Percentiles rank a stretch among this genome's conserved stretches.
Evolutionary conservation across 352 stramenopile genomes (phyloP).

Genomic region (Phytophthora sojae): DNA sequence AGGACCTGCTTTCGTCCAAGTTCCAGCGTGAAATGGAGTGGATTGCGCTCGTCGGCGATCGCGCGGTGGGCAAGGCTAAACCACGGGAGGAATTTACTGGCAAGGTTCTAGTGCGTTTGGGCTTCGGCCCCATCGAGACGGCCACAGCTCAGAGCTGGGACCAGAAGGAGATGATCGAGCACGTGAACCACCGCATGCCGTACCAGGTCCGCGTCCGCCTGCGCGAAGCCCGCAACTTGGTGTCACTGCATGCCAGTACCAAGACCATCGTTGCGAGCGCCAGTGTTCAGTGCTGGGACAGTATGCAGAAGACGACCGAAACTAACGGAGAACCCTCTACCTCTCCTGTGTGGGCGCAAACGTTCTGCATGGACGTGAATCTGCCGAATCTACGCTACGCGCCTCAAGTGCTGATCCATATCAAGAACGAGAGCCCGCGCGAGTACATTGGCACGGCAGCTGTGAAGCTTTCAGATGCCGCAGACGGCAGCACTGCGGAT

Average conservation of each 20-base stretch:
- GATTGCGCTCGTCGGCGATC: conserved; percentile 71
- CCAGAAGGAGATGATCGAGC: conserved; percentile 61
- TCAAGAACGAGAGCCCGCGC: conserved; percentile 53
- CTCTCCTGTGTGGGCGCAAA: conserved; percentile 52
- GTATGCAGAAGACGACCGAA: conserved; percentile 43
- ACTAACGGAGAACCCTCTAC: conserved; percentile 30
- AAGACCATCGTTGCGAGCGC: too few species aligned
- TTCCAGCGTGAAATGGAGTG: conserved; percentile 63
- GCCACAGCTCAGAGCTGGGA: conserved; percentile 63
- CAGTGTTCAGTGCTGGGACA: conserved; percentile 50
- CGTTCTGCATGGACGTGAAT: conserved; percentile 76
- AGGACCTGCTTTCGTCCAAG: conserved; percentile 55
- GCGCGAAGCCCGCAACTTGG: conserved; percentile 55
- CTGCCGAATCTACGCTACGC: conserved; percentile 62
- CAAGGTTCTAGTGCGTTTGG: conserved; percentile 71
- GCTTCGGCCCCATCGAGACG: conserved; percentile 67
- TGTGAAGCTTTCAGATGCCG: conserved; percentile 22
- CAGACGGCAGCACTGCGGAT: conserved; percentile 12
- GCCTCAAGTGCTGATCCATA: conserved; percentile 67
- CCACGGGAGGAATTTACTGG: conserved; percentile 68
- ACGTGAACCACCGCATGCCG: conserved; percentile 64
- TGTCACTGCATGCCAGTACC: conserved; percentile 19
- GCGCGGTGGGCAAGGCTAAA: conserved; percentile 58
- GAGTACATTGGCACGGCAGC: conserved; percentile 54
- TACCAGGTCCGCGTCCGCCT: conserved; percentile 84